Evolutionary conservation across 768 basidiomycete species (phyloP), one percentile per base, ranked within the genome.

Genomic region (Harrya chromipes): DNA sequence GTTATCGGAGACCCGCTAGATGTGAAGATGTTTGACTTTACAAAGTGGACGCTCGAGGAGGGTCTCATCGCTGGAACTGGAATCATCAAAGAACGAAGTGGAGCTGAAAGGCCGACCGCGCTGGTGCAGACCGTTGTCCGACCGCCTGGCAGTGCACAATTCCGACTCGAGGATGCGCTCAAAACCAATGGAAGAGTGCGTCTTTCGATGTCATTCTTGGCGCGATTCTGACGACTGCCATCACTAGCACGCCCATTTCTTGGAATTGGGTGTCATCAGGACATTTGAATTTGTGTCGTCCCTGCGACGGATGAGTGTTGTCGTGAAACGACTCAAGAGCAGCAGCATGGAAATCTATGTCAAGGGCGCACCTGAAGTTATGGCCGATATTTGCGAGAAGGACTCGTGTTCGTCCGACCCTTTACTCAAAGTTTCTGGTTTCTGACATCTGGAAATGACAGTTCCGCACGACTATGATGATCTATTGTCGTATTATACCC

Each of bases 321-420:
- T 99, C 45, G 95, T 97, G 60, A 99, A 97, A 68, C 79, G 92
- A 44, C 78, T 99, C 46, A 97, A 88, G 67, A 94, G 94, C 56
- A 82, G 71, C 46, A 92, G 89, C 66, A 97, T 99, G 93, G 97
- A 99, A 65, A 78, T 97, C 11, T 98, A 98, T 64, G 94, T 94
- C 60, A 99, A 99, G 65, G 97, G 97, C n/a, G 97, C 97, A 2
- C 97, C 97, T 0, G 97, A 99, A 69, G 92, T 97, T 48, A 98
- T 99, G 94, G 67, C 71, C 7, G 94, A 94, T 36, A 97, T 99
- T 49, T 99, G 97, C 65, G 88, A 94, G 47, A 84, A 77, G 53
- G 81, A 87, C 44, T 90, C 94, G n/a, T 85, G 95, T 98, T 60
- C 58, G 93, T 74, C 37, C n/a, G 31, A 29, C 53, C 39, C n/a